Base-by-base conservation (phyloP, 257 asterid species). In the Solanum neorickii region DNA sequence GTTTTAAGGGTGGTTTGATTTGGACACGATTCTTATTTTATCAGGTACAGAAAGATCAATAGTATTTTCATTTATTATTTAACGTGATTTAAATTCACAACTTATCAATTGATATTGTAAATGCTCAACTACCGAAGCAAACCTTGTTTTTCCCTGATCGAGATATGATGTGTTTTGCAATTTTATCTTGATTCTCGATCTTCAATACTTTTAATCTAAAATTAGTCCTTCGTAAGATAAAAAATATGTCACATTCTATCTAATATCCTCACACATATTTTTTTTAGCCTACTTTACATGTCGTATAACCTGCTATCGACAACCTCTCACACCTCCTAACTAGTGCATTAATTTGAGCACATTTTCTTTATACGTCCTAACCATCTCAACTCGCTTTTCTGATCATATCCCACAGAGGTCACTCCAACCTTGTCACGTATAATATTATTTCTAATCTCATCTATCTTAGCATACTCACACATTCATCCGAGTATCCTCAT, bases 21-120 rank as follows among this genome's bases (percentile, higher is more conserved):
- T 25, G 6, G 2, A 56, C 5, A 56, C 65, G 5, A 56, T 5
- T 56, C 25, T 20, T 11, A 56, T 56, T 7, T 11, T 12, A 56
- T 56, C 25, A 59, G 5, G 12, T 33, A 33, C 5, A 33, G 35
- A 37, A 59, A 21, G 66, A 21, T 59, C 2, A 59, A 21, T 59
- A 59, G 3, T 18, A 56, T 59, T 59, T 59, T 21, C 0, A 59
- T 59, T 59, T 59, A 59, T 21, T 21, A 3, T 23, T 21, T 4
- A 60, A 11, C 8, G 3, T n/a, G 9, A 62, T 3, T n/a, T 25
- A n/a, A 62, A 62, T n/a, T 0, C 1, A 6, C 1, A 9, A 2
- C 33, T 62, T 11, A n/a, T 59, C 13, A 8, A 59, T 20, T 21
- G 6, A 59, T 59, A 5, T 10, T n/a, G 16, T 5, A n/a, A 0